Evolutionary conservation across 2,329 filamentous ascomycete genomes (phyloP).

Genomic region (Rutstroemia sp.): DNA sequence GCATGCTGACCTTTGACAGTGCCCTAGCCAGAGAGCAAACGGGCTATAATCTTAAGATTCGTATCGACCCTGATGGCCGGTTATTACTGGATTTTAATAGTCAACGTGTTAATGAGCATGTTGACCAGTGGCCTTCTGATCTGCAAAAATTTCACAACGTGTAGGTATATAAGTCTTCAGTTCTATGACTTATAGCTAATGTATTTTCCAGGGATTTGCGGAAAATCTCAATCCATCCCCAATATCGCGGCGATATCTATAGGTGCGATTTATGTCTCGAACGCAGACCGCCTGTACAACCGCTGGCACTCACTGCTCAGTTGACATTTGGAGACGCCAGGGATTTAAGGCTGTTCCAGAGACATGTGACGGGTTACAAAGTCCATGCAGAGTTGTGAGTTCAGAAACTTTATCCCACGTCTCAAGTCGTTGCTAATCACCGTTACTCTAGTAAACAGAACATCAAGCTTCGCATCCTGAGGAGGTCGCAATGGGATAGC

Average conservation of each 20-base stretch:
- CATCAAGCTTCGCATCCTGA: background rate
- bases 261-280: background rate
- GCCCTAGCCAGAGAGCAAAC: background rate
- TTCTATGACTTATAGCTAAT: background rate
- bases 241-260: background rate
- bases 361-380: background rate
- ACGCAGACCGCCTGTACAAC: too few relatives aligned
- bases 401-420: too few relatives aligned
- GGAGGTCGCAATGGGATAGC: background rate
- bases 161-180: background rate
- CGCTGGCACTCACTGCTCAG: background rate
- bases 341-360: background rate
- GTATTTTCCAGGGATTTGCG: background rate
- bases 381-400: background rate
- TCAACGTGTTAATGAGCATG: background rate
- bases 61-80: background rate
- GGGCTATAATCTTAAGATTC: background rate
- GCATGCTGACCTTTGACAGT: background rate
- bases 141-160: background rate
- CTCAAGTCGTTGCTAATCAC: background rate
- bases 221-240: background rate
- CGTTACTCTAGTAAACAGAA: background rate
- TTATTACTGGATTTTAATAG: background rate
- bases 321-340: background rate
- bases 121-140: background rate